Evolutionary conservation across 495 filamentous ascomycete species (phyloP).

Genomic region (Penicillium chermesinum): DNA sequence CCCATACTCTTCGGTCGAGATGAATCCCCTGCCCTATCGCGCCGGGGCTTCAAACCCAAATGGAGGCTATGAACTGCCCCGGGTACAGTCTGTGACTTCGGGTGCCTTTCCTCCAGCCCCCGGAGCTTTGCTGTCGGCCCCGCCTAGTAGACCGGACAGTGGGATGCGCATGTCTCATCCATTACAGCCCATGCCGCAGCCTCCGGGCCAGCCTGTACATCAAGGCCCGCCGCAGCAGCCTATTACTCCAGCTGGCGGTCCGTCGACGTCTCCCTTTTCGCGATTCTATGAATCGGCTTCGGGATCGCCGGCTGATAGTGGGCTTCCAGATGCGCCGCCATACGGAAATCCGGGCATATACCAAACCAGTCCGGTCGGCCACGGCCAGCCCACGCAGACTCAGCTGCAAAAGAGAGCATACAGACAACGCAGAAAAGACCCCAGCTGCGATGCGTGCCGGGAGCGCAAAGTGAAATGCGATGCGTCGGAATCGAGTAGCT

Average conservation of each 20-base stretch:
- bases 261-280: conserved; percentile 30
- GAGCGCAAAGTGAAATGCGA: conserved; percentile 99
- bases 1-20: neutral
- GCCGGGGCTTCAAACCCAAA: conserved; percentile 14
- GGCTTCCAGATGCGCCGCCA: conserved; percentile 26
- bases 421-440: conserved; percentile 89
- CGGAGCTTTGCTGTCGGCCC: conserved; percentile 35
- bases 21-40: conserved; percentile 25
- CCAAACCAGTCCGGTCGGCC: conserved; percentile 40
- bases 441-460: conserved; percentile 94
- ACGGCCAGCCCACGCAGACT: conserved; percentile 46
- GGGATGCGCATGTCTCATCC: conserved; percentile 44
- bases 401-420: conserved; percentile 80
- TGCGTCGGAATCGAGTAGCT: conserved; percentile 91
- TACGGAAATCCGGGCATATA: conserved; percentile 38
- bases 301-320: conserved; percentile 37
- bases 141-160: conserved; percentile 41
- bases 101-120: conserved; percentile 31
- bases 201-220: conserved; percentile 17
- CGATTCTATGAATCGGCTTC: conserved; percentile 43
- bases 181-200: conserved; percentile 35
- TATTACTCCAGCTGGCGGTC: conserved; percentile 12
- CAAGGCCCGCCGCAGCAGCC: conserved; percentile 13
- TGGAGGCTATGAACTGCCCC: conserved; percentile 31
- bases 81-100: conserved; percentile 39